These are phyloP conservation scores for Capsicum baccatum DNA, from an alignment of 257 asterid genomes.

Conservation along the genomic window DNA sequence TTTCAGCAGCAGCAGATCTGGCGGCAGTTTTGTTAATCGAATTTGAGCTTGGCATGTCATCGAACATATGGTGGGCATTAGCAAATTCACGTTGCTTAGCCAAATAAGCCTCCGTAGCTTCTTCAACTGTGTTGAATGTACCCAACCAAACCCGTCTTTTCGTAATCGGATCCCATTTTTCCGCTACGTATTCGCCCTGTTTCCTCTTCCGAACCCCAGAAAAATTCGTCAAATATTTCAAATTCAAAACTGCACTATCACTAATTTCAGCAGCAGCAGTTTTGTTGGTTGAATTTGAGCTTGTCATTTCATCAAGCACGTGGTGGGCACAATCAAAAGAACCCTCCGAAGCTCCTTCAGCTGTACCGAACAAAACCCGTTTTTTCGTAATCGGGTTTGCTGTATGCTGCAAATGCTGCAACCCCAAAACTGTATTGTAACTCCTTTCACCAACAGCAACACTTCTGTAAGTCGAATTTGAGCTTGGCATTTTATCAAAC, in stretches of 20 bases:
- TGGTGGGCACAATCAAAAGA: not conserved
- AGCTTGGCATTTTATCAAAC: no score
- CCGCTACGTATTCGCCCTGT: no score
- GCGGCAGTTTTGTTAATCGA: not conserved
- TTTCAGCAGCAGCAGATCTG: not conserved
- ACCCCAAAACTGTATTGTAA: not conserved
- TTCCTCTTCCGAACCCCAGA: no score
- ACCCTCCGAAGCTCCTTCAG: conserved; percentile 1
- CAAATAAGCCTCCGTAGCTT: conserved; percentile 1
- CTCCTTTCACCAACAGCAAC: no score
- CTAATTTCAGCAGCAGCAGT: not conserved
- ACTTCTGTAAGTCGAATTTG: no score
- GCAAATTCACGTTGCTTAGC: not conserved
- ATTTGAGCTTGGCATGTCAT: conserved; percentile 14
- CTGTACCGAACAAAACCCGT: not conserved
- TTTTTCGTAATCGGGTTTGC: conserved; percentile 5
- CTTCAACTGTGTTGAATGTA: not conserved
- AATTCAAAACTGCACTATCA: no score
- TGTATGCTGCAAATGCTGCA: no score
- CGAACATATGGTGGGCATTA: not conserved
- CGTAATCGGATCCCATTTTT: not conserved
- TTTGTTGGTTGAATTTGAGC: conserved; percentile 2
- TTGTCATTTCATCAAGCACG: not conserved
- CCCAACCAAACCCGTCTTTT: not conserved
- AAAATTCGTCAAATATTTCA: no score